A percentile compares a stretch with the other conserved stretches of the same genome.
Evolutionary conservation across 1,284 basidiomycete species (phyloP).

Genomic region (Earliella scabrosa): DNA sequence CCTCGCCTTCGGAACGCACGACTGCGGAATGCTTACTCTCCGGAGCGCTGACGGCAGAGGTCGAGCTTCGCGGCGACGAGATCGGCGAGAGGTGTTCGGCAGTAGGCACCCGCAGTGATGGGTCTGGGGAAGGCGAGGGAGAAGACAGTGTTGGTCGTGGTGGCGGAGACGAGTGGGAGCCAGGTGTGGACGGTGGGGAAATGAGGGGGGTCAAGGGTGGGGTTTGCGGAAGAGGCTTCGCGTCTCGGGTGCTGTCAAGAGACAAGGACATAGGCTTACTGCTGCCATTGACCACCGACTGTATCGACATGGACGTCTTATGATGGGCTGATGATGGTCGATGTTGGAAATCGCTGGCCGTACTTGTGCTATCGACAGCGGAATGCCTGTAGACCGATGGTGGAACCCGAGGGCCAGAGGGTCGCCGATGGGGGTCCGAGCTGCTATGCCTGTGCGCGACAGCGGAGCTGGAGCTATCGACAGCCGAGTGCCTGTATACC

Average conservation of each 20-base stretch:
- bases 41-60: conserved; percentile 39
- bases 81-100: conserved; percentile 17
- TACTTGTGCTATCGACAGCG: no score
- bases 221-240: conserved; percentile 18
- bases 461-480: conserved; percentile 20
- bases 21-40: conserved; percentile 59
- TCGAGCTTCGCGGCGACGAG: conserved; percentile 40
- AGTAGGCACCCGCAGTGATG: conserved; percentile 17
- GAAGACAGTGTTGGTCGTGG: conserved; percentile 8
- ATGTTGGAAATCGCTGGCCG: no score
- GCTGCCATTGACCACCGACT: conserved; percentile 5
- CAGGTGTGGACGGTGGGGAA: conserved; percentile 21
- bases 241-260: conserved; percentile 9
- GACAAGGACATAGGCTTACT: conserved; percentile 11
- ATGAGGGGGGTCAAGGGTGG: conserved; percentile 22
- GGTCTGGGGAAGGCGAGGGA: conserved; percentile 21
- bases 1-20: conserved; percentile 76
- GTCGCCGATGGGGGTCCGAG: conserved; percentile 18
- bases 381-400: no score
- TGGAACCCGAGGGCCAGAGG: conserved; percentile 19
- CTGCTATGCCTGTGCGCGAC: conserved; percentile 22
- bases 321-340: conserved; percentile 18
- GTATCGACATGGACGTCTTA: conserved; percentile 9
- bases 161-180: conserved; percentile 16
- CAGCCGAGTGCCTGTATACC: conserved; percentile 20